Evolutionary conservation across 106 monocot species (phyloP).

Genomic region (Dioscorea alata): DNA sequence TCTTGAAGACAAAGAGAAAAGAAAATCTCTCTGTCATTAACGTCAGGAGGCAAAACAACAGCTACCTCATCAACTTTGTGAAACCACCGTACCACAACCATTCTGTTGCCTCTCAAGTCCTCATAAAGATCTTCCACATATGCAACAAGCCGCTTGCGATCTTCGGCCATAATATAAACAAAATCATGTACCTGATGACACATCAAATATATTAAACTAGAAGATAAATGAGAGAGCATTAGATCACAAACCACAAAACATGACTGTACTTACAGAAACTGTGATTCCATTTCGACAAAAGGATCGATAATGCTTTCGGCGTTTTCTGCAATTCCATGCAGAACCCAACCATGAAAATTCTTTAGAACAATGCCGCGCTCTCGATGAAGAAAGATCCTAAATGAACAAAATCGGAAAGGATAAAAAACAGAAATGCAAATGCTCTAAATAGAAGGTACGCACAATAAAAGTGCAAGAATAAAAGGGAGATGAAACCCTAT

Average conservation of each 20-base stretch:
- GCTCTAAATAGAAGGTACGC: background rate
- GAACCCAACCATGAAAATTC: constrained; percentile 82
- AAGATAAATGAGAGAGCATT: background rate
- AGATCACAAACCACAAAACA: background rate
- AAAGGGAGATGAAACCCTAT: background rate
- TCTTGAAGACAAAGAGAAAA: constrained; percentile 78
- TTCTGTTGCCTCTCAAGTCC: constrained; percentile 45
- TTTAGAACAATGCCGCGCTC: constrained; percentile 30
- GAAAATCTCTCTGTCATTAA: constrained; percentile 79
- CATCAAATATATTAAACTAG: background rate
- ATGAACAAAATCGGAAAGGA: constrained; percentile 8
- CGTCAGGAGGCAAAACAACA: constrained; percentile 51
- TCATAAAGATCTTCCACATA: constrained; percentile 94
- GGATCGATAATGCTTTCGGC: constrained; percentile 66
- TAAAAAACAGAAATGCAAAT: constrained; percentile 5
- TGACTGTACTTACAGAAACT: constrained; percentile 58
- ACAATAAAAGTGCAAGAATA: background rate
- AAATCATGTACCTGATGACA: constrained; percentile 63
- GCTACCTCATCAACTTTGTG: constrained; percentile 85
- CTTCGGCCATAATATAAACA: constrained; percentile 68
- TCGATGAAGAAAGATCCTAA: constrained; percentile 45
- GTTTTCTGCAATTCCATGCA: constrained; percentile 60
- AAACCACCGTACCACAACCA: constrained; percentile 83
- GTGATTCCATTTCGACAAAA: constrained; percentile 61
- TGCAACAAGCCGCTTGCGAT: constrained; percentile 68